A percentile compares a stretch with the other conserved stretches of the same genome.
These are phyloP conservation scores for Lipomyces yamadae DNA, from an alignment of 805 yeast genomes.

Conservation along the genomic window DNA sequence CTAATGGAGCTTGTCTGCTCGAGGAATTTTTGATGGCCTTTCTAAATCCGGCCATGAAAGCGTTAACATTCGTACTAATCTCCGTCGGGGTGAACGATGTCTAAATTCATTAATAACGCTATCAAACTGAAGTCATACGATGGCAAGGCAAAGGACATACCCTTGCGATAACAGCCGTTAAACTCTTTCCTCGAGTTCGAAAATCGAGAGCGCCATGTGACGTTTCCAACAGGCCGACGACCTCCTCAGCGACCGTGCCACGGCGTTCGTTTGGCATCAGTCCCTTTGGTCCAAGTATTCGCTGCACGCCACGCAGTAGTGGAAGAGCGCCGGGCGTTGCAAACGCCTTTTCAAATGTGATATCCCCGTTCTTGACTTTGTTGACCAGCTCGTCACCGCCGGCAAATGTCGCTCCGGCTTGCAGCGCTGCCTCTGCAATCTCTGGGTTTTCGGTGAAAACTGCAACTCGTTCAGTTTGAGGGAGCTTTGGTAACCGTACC, in stretches of 20 bases:
- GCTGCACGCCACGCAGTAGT: constrained; percentile 70
- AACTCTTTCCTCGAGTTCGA: constrained; percentile 8
- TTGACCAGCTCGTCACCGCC: constrained; percentile 78
- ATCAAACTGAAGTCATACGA: neutral
- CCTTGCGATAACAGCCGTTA: constrained; percentile 19
- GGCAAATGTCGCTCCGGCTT: constrained; percentile 64
- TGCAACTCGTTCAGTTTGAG: constrained; percentile 65
- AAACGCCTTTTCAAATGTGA: constrained; percentile 73
- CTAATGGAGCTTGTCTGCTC: constrained; percentile 22
- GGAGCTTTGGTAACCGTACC: constrained; percentile 71
- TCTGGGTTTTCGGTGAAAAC: constrained; percentile 68
- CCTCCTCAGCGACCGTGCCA: constrained; percentile 65
- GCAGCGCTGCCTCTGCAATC: constrained; percentile 57
- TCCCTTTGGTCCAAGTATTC: constrained; percentile 84
- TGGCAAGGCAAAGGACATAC: constrained; percentile 18
- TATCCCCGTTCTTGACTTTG: constrained; percentile 58
- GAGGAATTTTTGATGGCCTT: constrained; percentile 8
- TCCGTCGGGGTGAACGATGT: constrained; percentile 19
- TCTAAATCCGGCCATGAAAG: constrained; percentile 32
- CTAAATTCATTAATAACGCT: constrained; percentile 12
- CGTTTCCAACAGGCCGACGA: constrained; percentile 12
- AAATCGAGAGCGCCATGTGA: constrained; percentile 22
- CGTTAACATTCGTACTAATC: constrained; percentile 16
- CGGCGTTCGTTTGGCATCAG: constrained; percentile 85
- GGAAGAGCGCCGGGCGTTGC: constrained; percentile 82